Evolutionary conservation across 768 basidiomycete species (phyloP).

Genomic region (Imleria badia): DNA sequence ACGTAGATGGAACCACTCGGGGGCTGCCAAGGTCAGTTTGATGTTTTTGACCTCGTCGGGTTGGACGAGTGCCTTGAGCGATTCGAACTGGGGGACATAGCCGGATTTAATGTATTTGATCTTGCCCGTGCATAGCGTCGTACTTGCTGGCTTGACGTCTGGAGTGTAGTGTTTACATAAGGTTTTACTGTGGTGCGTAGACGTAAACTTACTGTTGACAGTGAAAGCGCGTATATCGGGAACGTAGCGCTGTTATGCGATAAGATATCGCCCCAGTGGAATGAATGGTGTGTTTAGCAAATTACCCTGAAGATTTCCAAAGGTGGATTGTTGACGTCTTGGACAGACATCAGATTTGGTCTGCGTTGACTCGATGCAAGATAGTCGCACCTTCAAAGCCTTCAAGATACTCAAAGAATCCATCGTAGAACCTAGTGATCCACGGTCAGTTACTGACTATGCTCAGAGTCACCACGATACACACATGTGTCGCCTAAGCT

Average conservation of each 20-base stretch:
- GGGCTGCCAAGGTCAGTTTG: slow-evolving; percentile 71
- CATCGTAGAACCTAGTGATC: slow-evolving; percentile 26
- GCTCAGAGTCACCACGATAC: neutral
- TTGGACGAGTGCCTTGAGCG: slow-evolving; percentile 54
- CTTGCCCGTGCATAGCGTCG: slow-evolving; percentile 47
- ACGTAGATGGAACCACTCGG: slow-evolving; percentile 70
- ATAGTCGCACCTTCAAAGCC: slow-evolving; percentile 24
- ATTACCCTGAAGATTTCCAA: slow-evolving; percentile 27
- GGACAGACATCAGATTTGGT: neutral
- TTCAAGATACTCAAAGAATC: slow-evolving; percentile 28
- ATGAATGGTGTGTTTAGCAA: no score
- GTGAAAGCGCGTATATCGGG: slow-evolving; percentile 24
- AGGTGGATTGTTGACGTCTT: slow-evolving; percentile 25
- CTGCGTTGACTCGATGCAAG: neutral
- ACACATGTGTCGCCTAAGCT: slow-evolving; percentile 26
- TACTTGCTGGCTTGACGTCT: slow-evolving; percentile 24
- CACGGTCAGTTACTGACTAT: neutral
- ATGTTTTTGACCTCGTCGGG: slow-evolving; percentile 63
- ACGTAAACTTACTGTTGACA: slow-evolving; percentile 12
- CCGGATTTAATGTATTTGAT: slow-evolving; percentile 61
- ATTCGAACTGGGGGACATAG: slow-evolving; percentile 63
- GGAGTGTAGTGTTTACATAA: neutral
- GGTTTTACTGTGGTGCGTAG: neutral
- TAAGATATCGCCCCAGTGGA: neutral
- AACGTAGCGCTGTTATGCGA: slow-evolving; percentile 22